Evolutionary conservation across 441 rosid species (phyloP).

Genomic region (Gossypium schwendimanii): DNA sequence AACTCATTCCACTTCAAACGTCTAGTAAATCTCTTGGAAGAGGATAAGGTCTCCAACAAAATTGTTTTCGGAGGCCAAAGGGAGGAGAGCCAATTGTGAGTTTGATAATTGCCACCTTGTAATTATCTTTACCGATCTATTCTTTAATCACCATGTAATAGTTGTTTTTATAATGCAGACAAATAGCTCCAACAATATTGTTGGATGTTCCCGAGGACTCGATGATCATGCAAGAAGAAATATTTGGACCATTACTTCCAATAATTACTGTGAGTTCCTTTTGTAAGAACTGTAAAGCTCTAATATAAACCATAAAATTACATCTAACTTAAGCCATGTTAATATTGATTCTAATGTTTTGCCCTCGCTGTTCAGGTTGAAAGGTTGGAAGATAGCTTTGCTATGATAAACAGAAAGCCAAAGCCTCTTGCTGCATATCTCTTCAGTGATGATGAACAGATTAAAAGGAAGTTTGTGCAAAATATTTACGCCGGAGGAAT

Average conservation of each 20-base stretch:
- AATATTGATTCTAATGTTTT: background rate
- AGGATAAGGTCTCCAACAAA: constrained; percentile 26
- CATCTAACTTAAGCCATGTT: too few species aligned
- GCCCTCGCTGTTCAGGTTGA: constrained; percentile 35
- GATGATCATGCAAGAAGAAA: constrained; percentile 54
- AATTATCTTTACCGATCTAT: background rate
- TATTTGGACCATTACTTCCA: constrained; percentile 66
- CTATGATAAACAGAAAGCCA: constrained; percentile 48
- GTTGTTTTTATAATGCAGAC: constrained; percentile 25
- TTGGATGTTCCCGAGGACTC: constrained; percentile 55
- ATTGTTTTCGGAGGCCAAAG: constrained; percentile 37
- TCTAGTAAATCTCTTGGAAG: constrained; percentile 31
- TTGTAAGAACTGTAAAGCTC: too few species aligned
- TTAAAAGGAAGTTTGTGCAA: constrained; percentile 52
- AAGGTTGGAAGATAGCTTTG: constrained; percentile 51
- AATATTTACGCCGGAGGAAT: constrained; percentile 76
- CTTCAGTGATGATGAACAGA: constrained; percentile 56
- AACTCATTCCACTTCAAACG: constrained; percentile 36
- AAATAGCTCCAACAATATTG: constrained; percentile 47
- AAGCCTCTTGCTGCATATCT: constrained; percentile 92
- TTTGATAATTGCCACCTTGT: background rate
- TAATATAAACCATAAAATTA: too few species aligned
- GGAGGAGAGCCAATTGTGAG: constrained; percentile 32
- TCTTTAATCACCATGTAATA: background rate
- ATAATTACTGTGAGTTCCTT: constrained; percentile 36